Percentiles rank a stretch among this genome's conserved stretches.
These are phyloP conservation scores for Nitzschia sp. DNA, from an alignment of 108 stramenopile genomes.

Conservation along the genomic window DNA sequence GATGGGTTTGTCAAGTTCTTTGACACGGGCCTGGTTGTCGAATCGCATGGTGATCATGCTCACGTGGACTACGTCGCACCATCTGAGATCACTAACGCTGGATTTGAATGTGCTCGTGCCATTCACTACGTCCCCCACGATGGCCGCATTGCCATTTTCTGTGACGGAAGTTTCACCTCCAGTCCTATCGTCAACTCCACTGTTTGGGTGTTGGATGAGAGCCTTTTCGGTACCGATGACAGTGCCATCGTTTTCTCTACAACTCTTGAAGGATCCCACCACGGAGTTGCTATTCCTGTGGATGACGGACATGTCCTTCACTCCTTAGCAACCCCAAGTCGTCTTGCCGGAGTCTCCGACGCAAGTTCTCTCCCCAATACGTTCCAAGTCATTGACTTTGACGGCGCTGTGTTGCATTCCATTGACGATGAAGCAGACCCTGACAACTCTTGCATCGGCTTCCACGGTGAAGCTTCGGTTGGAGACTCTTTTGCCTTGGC, in stretches of 20 bases:
- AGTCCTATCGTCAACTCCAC: slow-evolving; percentile 24
- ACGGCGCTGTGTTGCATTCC: slow-evolving; percentile 24
- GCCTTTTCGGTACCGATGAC: slow-evolving; percentile 9
- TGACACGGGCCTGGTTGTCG: slow-evolving; percentile 11
- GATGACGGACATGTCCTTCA: slow-evolving; percentile 26
- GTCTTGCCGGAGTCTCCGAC: slow-evolving; percentile 9
- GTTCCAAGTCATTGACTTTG: slow-evolving; percentile 29
- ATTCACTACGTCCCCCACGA: slow-evolving; percentile 24
- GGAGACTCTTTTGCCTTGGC: slow-evolving; percentile 27
- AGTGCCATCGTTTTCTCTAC: slow-evolving; percentile 16
- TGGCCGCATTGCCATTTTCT: slow-evolving; percentile 32
- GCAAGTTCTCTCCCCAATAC: slow-evolving; percentile 22
- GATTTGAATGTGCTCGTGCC: slow-evolving; percentile 22
- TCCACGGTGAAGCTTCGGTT: slow-evolving; percentile 24
- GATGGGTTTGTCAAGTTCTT: slow-evolving; percentile 28
- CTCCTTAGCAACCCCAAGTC: slow-evolving; percentile 24
- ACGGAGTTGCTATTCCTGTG: slow-evolving; percentile 35
- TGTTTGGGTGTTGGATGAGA: slow-evolving; percentile 35
- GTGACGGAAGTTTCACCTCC: slow-evolving; percentile 20
- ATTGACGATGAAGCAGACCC: slow-evolving; percentile 13
- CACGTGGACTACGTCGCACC: slow-evolving; percentile 1
- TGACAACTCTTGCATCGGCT: slow-evolving; percentile 21
- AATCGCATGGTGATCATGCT: slow-evolving; percentile 16
- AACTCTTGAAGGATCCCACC: slow-evolving; percentile 29
- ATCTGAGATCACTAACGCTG: slow-evolving; percentile 3